These are phyloP conservation scores for Fonsecaea pedrosoi DNA, from an alignment of 2,329 filamentous ascomycete species.

Conservation along the genomic window DNA sequence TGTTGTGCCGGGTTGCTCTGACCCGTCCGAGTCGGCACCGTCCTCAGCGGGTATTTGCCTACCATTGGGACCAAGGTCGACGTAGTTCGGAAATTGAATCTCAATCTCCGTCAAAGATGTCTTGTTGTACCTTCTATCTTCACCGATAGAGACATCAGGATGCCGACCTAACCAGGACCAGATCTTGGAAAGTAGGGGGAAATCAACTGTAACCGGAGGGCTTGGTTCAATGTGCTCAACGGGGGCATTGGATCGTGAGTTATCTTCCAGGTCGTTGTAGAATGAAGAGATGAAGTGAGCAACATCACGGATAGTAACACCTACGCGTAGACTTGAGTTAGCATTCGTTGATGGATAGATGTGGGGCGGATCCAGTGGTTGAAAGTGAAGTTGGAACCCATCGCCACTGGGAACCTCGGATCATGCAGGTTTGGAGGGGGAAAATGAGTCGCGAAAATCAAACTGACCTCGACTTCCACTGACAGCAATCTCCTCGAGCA, in stretches of 20 bases:
- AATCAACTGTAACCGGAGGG: slow-evolving; percentile 50
- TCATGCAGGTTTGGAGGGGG: slow-evolving; percentile 1
- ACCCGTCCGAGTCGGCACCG: slow-evolving; percentile 1
- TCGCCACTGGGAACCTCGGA: slow-evolving; percentile 13
- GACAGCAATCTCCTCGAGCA: slow-evolving; percentile 66
- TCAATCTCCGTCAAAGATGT: slow-evolving; percentile 52
- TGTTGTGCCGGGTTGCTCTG: background rate
- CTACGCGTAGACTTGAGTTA: slow-evolving; percentile 14
- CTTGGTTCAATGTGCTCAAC: background rate
- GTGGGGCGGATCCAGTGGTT: slow-evolving; percentile 32
- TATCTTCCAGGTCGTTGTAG: slow-evolving; percentile 43
- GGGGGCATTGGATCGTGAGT: slow-evolving; percentile 18
- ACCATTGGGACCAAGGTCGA: slow-evolving; percentile 10
- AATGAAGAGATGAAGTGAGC: slow-evolving; percentile 47
- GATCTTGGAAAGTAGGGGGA: slow-evolving; percentile 59
- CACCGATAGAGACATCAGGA: slow-evolving; percentile 61
- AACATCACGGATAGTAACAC: slow-evolving; percentile 42
- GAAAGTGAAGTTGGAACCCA: background rate
- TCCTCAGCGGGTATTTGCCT: background rate
- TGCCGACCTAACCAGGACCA: slow-evolving; percentile 65
- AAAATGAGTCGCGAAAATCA: slow-evolving; percentile 24
- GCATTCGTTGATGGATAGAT: slow-evolving; percentile 16
- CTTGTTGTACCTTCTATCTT: slow-evolving; percentile 49
- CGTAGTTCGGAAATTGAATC: slow-evolving; percentile 35
- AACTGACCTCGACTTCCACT: slow-evolving; percentile 63